A percentile compares a stretch with the other conserved stretches of the same genome.
Conservation (phyloP, 1,284 basidiomycete genomes). For the Fomitopsis pinicola region DNA sequence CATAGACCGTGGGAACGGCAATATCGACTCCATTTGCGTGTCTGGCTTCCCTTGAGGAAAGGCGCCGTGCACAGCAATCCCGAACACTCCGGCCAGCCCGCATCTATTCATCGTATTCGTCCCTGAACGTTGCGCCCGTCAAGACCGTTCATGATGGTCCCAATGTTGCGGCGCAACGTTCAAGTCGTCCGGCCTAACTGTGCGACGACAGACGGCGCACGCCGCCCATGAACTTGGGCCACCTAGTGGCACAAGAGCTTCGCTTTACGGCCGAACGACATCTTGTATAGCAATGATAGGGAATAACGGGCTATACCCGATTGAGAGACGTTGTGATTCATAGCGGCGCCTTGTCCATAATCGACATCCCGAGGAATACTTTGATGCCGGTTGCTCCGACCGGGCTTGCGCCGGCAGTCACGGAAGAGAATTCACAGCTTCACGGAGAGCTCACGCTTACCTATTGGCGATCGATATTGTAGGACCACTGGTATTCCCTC, state of each 20-base stretch:
- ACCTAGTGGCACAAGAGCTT: neutral
- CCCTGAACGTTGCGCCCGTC: neutral
- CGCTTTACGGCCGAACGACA: neutral
- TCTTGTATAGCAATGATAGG: neutral
- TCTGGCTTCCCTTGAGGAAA: neutral
- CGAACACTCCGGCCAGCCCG: neutral
- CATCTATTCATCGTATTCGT: neutral
- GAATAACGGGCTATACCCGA: neutral
- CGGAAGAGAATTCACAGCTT: neutral
- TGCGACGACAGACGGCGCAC: neutral
- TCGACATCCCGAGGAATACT: neutral
- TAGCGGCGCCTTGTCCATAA: neutral
- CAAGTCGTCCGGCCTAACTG: neutral
- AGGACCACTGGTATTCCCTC: too few species aligned
- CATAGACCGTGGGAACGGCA: neutral
- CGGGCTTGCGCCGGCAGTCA: neutral
- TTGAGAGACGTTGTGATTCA: neutral
- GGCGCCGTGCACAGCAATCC: neutral
- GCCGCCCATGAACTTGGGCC: neutral
- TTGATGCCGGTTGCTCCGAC: neutral
- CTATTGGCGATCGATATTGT: neutral
- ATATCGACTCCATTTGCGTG: neutral
- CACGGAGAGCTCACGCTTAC: neutral
- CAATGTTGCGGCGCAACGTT: neutral
- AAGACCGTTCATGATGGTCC: neutral